phyloP scores from a whole-genome alignment of 2,329 filamentous ascomycete species.

The Fusarium sp. region DNA sequence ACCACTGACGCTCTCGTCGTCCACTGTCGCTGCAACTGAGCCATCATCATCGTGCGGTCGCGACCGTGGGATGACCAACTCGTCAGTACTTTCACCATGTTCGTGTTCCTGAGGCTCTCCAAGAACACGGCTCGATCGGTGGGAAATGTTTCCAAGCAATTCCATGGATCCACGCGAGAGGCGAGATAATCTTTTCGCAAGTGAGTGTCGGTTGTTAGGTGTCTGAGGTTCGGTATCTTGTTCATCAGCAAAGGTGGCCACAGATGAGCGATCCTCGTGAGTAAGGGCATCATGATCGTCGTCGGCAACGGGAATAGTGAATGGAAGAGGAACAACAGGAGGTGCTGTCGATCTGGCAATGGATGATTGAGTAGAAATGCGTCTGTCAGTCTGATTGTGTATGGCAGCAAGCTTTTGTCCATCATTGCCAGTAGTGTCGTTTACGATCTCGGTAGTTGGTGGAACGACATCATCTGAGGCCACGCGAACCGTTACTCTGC shows the following conservation, averaged over 20 bases:
- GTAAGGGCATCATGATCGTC: constrained; percentile 54
- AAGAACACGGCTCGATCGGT: constrained; percentile 42
- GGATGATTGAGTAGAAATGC: constrained; percentile 39
- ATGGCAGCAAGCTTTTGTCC: constrained; percentile 28
- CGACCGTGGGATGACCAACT: constrained; percentile 54
- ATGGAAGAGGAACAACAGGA: constrained; percentile 73
- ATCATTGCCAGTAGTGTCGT: constrained; percentile 30
- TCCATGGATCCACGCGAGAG: constrained; percentile 62
- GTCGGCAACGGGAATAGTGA: constrained; percentile 65
- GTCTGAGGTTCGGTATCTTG: constrained; percentile 54
- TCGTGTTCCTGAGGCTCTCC: constrained; percentile 36
- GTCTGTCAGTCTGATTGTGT: constrained; percentile 26
- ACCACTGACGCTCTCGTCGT: constrained; percentile 61
- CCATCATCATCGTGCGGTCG: constrained; percentile 57
- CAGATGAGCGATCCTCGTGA: constrained; percentile 70
- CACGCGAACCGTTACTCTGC: constrained; percentile 65
- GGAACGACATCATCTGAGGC: constrained; percentile 59
- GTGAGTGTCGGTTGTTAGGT: constrained; percentile 51
- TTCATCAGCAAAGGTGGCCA: constrained; percentile 77
- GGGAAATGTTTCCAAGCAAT: constrained; percentile 60
- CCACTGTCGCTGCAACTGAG: constrained; percentile 70
- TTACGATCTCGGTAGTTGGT: constrained; percentile 44
- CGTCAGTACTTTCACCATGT: constrained; percentile 59
- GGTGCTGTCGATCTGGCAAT: constrained; percentile 53
- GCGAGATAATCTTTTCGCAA: constrained; percentile 63